Evolutionary conservation across 2,329 filamentous ascomycete genomes (phyloP).

Genomic region (Madurella fahalii): DNA sequence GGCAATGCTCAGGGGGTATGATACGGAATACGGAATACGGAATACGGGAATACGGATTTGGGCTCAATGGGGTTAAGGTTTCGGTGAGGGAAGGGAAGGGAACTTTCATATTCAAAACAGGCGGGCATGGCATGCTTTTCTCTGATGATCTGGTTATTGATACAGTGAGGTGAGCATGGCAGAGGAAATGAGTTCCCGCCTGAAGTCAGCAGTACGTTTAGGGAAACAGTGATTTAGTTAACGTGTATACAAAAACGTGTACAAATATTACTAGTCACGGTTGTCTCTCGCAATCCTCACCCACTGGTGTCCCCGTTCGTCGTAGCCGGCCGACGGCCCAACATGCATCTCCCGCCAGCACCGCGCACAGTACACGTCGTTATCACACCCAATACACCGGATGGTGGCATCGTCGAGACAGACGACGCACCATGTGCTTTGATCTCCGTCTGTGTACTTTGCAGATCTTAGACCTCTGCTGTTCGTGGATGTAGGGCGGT

Average conservation of each 20-base stretch:
- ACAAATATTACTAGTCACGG: not conserved
- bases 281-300: slow-evolving; percentile 48
- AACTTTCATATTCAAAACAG: not conserved
- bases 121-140: not conserved
- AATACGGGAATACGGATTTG: not conserved
- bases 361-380: slow-evolving; percentile 67
- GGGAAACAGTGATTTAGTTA: too few species aligned
- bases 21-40: not conserved
- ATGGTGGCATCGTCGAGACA: slow-evolving; percentile 75
- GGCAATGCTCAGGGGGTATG: not conserved
- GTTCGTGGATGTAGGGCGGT: slow-evolving; percentile 29
- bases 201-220: too few species aligned
- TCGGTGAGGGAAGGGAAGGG: too few species aligned
- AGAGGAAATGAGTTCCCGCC: too few species aligned
- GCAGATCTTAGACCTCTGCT: slow-evolving; percentile 38
- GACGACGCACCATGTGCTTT: slow-evolving; percentile 75
- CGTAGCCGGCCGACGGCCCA: slow-evolving; percentile 63
- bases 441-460: slow-evolving; percentile 63
- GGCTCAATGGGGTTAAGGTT: too few species aligned
- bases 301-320: slow-evolving; percentile 66
- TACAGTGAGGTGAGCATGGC: too few species aligned
- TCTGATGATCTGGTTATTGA: not conserved
- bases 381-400: slow-evolving; percentile 66
- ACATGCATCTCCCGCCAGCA: slow-evolving; percentile 83
- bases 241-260: too few species aligned